Evolutionary conservation across 805 yeast genomes (phyloP).

Genomic region (Hyphopichia homilentoma): DNA sequence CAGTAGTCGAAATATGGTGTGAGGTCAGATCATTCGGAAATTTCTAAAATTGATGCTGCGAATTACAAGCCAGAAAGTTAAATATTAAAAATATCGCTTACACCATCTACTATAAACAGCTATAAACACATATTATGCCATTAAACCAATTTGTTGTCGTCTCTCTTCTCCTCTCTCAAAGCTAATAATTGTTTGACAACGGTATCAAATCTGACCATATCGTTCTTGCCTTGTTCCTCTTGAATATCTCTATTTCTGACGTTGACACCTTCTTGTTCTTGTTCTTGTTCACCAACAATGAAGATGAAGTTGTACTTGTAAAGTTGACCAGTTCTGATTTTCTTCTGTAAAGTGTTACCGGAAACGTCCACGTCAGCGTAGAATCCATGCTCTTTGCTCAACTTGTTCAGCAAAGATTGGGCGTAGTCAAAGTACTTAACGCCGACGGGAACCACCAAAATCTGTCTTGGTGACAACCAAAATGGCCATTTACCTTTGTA

Average conservation of each 20-base stretch:
- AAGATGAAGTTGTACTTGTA: slow-evolving; percentile 93
- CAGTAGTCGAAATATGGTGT: no score
- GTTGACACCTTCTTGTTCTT: slow-evolving; percentile 74
- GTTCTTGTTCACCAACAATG: slow-evolving; percentile 95
- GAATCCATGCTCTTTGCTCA: slow-evolving; percentile 68
- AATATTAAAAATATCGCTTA: no score
- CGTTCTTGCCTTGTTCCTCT: slow-evolving; percentile 91
- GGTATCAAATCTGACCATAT: slow-evolving; percentile 65
- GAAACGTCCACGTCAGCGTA: slow-evolving; percentile 89
- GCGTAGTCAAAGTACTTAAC: slow-evolving; percentile 92
- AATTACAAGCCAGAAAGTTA: no score
- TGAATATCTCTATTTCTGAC: slow-evolving; percentile 95
- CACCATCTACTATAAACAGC: no score
- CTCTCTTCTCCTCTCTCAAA: slow-evolving; percentile 72
- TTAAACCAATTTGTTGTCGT: slow-evolving; percentile 50
- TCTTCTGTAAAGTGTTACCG: slow-evolving; percentile 97
- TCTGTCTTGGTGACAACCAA: slow-evolving; percentile 99
- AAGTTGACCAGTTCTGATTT: slow-evolving; percentile 94
- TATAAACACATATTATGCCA: no score
- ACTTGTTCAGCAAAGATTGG: slow-evolving; percentile 63
- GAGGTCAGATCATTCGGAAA: no score
- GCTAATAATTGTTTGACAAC: slow-evolving; percentile 66
- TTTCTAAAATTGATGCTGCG: no score
- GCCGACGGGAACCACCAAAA: slow-evolving; percentile 94
- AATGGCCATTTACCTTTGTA: slow-evolving; percentile 99